A percentile compares a stretch with the other conserved stretches of the same genome.
Evolutionary conservation across 306 rosid species (phyloP).

Genomic region (Carpinus viminea): DNA sequence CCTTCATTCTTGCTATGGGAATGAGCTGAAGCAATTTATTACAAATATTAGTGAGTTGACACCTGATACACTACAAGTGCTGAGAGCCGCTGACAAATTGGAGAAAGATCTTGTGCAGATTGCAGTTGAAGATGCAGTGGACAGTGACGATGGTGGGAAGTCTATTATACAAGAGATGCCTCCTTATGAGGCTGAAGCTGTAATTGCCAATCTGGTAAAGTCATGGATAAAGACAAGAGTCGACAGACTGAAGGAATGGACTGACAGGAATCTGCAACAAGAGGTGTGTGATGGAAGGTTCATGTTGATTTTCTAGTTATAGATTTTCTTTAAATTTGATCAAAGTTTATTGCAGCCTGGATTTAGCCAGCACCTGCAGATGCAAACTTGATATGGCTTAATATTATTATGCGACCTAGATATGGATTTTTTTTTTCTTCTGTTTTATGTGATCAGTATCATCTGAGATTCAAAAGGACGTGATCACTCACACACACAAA

Average conservation of each 20-base stretch:
- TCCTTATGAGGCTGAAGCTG: conserved; percentile 90
- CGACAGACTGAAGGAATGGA: conserved; percentile 84
- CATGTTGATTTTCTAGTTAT: background rate
- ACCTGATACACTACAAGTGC: conserved; percentile 74
- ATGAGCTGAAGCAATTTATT: conserved; percentile 73
- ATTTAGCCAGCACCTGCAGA: background rate
- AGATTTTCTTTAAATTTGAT: background rate
- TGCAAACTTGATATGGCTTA: background rate
- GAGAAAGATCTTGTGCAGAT: conserved; percentile 97
- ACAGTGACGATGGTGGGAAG: conserved; percentile 97
- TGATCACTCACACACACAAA: background rate
- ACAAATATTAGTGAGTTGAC: conserved; percentile 64
- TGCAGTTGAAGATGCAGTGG: conserved; percentile 87
- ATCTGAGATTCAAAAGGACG: background rate
- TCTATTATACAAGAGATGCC: conserved; percentile 92
- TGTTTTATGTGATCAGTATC: background rate
- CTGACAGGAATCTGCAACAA: conserved; percentile 71
- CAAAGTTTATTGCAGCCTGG: background rate
- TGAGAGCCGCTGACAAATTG: conserved; percentile 85
- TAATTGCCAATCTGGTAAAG: conserved; percentile 64
- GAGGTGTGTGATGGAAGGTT: conserved; percentile 57
- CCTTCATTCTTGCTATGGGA: conserved; percentile 83
- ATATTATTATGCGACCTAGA: background rate
- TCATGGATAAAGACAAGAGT: conserved; percentile 83
- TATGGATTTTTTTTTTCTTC: background rate